Evolutionary conservation across 208 protist species (phyloP), one percentile per base, ranked within the genome.

Genomic region (Acanthamoeba sp.): DNA sequence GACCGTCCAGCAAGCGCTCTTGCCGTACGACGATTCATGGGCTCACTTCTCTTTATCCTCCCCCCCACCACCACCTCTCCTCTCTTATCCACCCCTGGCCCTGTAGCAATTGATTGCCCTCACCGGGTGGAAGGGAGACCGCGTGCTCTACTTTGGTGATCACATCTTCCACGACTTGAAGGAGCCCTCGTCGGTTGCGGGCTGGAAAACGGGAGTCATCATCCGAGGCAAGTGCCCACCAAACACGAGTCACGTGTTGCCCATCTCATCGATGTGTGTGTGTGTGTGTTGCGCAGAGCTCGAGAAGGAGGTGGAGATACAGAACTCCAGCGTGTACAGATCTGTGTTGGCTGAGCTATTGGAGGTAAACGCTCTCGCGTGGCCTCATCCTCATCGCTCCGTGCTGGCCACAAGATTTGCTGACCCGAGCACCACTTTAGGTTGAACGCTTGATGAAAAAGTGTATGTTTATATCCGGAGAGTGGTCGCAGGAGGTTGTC

Each of bases 111-210:
- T 91, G 48, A 91, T 91, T n/a, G 85, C 57, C 24, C 50, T 91
- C 27, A 91, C 85, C 1, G 85, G 85, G 36, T 91, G 85, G 85
- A 73, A 76, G 85, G 85, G 85, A n/a, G 85, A 91, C 27, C 48
- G 85, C 18, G 85, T 91, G 14, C 22, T 96, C 76, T 96, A 96
- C 62, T 95, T 96, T 94, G 95, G 95, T 18, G 95, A 96, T 42
- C 91, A 96, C 88, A 59, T 96, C 5, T 94, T 93, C 59, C 32
- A 64, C 36, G 95, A 96, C 92, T 36, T 96, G 34, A 93, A 95
- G 3, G 95, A 96, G 66, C 92, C 95, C 50, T 91, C 85, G 10
- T 78, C 69, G 29, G 93, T 73, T 27, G 57, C 90, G 29, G 95
- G 95, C 40, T 96, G 95, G 95, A 88, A 89, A 36, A 95, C 92